Percentiles rank a stretch among this genome's conserved stretches.
Evolutionary conservation across 768 basidiomycete species (phyloP).

Genomic region (Hysterangium stoloniferum): DNA sequence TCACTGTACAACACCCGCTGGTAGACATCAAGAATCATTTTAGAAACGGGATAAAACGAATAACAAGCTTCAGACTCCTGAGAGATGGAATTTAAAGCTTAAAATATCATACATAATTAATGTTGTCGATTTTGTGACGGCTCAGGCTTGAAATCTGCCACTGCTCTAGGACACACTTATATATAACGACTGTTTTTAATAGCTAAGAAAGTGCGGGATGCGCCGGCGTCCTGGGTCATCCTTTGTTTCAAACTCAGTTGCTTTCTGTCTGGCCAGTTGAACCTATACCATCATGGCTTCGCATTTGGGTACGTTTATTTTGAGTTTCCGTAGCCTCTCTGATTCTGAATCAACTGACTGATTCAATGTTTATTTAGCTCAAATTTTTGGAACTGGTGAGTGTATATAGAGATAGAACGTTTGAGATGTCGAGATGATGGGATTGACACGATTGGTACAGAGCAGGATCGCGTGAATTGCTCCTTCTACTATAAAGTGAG

Average conservation of each 20-base stretch:
- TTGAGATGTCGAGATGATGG: neutral
- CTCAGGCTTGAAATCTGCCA: no score
- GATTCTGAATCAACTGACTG: conserved; percentile 9
- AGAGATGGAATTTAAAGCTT: no score
- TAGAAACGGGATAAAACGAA: no score
- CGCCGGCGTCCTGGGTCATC: neutral
- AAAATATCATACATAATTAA: no score
- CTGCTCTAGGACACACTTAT: no score
- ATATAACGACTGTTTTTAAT: no score
- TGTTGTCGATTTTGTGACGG: no score
- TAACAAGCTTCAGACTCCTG: no score
- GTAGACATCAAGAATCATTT: no score
- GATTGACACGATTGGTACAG: conserved; percentile 23
- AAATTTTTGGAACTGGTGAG: conserved; percentile 79
- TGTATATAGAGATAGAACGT: no score
- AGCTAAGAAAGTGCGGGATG: conserved; percentile 1
- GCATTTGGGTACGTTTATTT: conserved; percentile 43
- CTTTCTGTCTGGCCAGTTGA: no score
- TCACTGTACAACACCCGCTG: no score
- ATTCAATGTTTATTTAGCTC: conserved; percentile 40
- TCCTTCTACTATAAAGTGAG: conserved; percentile 99
- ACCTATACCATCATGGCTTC: conserved; percentile 44
- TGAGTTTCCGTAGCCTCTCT: conserved; percentile 1
- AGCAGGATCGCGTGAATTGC: conserved; percentile 95
- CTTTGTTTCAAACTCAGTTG: neutral